A percentile compares a stretch with the other conserved stretches of the same genome.
These are phyloP conservation scores for Raddia distichophylla DNA, from an alignment of 176 grass and related monocot genomes.

Conservation along the genomic window DNA sequence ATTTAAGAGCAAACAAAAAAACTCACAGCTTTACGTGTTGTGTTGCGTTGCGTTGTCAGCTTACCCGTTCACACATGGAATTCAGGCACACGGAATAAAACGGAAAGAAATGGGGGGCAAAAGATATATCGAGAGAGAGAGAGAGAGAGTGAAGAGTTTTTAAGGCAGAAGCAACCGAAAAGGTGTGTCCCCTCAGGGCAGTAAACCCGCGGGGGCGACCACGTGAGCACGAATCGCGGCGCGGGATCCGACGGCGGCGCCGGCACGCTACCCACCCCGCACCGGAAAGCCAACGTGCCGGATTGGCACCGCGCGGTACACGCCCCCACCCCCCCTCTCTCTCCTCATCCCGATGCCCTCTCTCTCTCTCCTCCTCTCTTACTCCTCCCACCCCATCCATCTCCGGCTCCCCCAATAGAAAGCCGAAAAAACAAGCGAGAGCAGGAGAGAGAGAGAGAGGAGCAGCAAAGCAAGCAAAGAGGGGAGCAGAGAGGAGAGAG, in stretches of 20 bases:
- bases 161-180: conserved; percentile 11
- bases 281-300: conserved; percentile 38
- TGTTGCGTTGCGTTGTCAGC: background rate
- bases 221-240: conserved; percentile 50
- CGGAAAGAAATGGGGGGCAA: too few relatives aligned
- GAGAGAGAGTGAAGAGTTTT: background rate
- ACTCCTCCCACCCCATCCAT: conserved; percentile 9
- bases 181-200: conserved; percentile 3
- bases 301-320: conserved; percentile 34
- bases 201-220: conserved; percentile 30
- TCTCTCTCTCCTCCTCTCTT: conserved; percentile 27
- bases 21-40: too few relatives aligned
- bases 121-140: too few relatives aligned
- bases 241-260: conserved; percentile 34
- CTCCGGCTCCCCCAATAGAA: conserved; percentile 32
- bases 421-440: conserved; percentile 29
- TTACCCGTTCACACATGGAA: background rate
- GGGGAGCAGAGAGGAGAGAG: background rate
- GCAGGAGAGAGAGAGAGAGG: background rate
- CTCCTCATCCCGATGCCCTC: conserved; percentile 33
- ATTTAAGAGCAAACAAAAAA: too few relatives aligned
- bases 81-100: background rate
- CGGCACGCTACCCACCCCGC: conserved; percentile 25
- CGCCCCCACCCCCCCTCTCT: background rate
- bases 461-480: background rate